Conservation (phyloP, 257 asterid genomes). For the Catharanthus roseus region DNA sequence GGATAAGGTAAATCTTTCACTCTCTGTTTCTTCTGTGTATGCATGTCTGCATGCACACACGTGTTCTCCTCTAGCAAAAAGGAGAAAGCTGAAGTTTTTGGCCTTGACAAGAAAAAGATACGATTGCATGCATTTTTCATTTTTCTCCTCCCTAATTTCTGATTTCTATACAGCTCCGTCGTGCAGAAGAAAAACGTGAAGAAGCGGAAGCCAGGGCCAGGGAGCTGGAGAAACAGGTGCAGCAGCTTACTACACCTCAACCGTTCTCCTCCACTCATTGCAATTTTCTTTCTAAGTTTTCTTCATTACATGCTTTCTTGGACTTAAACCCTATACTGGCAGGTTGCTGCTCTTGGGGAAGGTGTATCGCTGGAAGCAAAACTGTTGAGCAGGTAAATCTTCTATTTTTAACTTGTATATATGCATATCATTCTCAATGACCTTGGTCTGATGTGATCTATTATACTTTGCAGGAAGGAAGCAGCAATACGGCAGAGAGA, state of each 20-base stretch:
- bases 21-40: neutral
- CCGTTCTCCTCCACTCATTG: conserved; percentile 1
- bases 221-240: conserved; percentile 94
- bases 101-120: neutral
- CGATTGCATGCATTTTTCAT: neutral
- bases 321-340: conserved; percentile 15
- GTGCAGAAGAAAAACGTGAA: conserved; percentile 83
- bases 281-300: conserved; percentile 1
- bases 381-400: conserved; percentile 65
- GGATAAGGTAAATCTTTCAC: conserved; percentile 66
- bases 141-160: conserved; percentile 9
- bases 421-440: neutral
- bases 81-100: no score
- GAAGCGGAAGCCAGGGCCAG: conserved; percentile 93
- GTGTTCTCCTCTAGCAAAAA: conserved; percentile 6
- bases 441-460: conserved; percentile 33
- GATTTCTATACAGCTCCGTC: conserved; percentile 65
- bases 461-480: conserved; percentile 77
- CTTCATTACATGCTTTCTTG: neutral
- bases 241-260: neutral
- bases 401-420: neutral
- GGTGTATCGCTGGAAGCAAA: conserved; percentile 98
- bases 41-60: no score
- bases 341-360: conserved; percentile 98
- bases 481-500: conserved; percentile 95